Evolutionary conservation across 129 eudicot species (phyloP), one percentile per base, ranked within the genome.

Genomic region (Flaveria brownii): DNA sequence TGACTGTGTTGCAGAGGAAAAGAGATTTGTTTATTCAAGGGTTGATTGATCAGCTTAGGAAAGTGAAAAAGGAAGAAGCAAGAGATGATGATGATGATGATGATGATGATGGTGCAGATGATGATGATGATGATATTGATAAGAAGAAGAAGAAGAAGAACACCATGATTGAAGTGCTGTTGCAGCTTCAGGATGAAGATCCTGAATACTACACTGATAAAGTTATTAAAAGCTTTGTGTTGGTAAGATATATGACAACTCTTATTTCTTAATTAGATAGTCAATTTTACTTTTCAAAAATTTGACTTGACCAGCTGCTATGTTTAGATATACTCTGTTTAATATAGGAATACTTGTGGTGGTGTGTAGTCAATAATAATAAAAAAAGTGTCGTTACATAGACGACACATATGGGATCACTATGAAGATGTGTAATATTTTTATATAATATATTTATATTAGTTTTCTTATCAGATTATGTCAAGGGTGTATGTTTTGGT

Each of bases 11-110:
- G 78, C 73, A 74, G 70, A 60, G 49, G 23, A 84, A 79, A 75
- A 79, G 84, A n/a, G 82, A 82, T 61, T 6, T 30, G 45, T 88
- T 88, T 17, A 41, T 82, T 66, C 91, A 88, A 61, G 69, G 56
- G 1, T 64, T 86, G 23, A 72, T 88, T 56, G 82, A 85, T 5
- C 84, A 88, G 30, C 41, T 49, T 30, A 73, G 75, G 13, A 39
- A 68, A 43, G 49, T 12, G 16, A 9, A 42, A 12, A 28, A 36
- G 10, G 15, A n/a, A 2, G 77, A 36, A 15, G 41, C 5, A 0
- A 4, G 5, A 1, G 22, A 12, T 25, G 57, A 26, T 2, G 4
- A 20, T 10, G 6, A 17, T 1, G 15, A 47, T 47, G 4, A 47
- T 47, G 26, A 25, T 25, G 26, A 25, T 25, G 2, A 1, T 25